These are phyloP conservation scores for Byssochlamys sp. DNA, from an alignment of 2,329 filamentous ascomycete species.

Conservation along the genomic window DNA sequence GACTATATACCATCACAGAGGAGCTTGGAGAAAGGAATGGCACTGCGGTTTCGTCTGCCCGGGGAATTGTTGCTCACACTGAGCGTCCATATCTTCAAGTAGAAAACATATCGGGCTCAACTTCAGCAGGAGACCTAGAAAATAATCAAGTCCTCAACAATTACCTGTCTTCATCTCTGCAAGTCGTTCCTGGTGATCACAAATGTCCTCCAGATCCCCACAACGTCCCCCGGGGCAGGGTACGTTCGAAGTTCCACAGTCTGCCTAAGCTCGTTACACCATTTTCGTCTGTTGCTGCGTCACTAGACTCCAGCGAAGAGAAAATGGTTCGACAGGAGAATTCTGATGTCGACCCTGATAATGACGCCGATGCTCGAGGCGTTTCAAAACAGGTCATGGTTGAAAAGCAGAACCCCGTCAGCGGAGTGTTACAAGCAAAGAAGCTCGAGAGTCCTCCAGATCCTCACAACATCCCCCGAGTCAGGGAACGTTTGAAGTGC, in stretches of 20 bases:
- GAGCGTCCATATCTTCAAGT: neutral
- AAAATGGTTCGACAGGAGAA: too few relatives aligned
- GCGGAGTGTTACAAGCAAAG: neutral
- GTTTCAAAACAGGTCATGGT: neutral
- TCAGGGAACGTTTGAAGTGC: neutral
- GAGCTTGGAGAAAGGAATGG: neutral
- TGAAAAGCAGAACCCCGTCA: neutral
- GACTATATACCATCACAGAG: neutral
- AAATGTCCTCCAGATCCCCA: neutral
- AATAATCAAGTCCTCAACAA: neutral
- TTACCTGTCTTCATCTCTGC: neutral
- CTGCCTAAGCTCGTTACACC: too few relatives aligned
- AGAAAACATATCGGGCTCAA: neutral
- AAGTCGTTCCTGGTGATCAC: neutral
- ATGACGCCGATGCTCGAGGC: neutral
- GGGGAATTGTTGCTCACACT: too few relatives aligned
- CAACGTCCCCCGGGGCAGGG: too few relatives aligned
- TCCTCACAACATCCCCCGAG: too few relatives aligned
- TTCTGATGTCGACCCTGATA: neutral
- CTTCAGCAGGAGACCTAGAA: neutral
- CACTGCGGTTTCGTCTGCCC: neutral
- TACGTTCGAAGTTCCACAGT: too few relatives aligned
- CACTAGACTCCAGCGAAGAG: neutral
- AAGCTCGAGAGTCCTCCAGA: neutral
- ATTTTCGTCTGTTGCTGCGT: too few relatives aligned